Base-by-base conservation (phyloP, 129 eudicot genomes). In the Flaveria robusta region DNA sequence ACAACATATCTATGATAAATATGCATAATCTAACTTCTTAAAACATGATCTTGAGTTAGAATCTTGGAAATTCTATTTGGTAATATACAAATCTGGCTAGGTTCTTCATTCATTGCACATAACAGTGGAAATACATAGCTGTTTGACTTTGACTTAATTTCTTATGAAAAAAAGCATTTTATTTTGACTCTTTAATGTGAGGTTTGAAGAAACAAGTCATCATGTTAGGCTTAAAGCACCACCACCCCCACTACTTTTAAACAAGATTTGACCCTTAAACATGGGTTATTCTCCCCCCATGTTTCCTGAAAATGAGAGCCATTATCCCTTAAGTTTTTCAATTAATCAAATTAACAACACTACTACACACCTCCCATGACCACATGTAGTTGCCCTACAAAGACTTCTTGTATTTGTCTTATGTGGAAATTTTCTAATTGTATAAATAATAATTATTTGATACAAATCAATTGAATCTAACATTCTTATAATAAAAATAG, bases 321-420 rank as follows among this genome's bases (percentile, higher is more conserved):
- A 80, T 80, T 80, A 80, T 66, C 26, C 54, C 41, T 73, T 66
- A 52, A 80, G 55, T 37, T 50, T 52, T 74, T 74, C 52, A 54
- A 80, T 60, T 46, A 79, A 60, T 47, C 59, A 46, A 68, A 80
- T 66, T 52, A 65, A 73, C 26, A 80, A 66, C 62, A 55, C 62
- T 46, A 79, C 16, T 80, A 80, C 83, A 80, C 66, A 80, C 78
- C 69, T 72, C 83, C 83, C 79, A 73, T 80, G 42, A 80, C 37
- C 77, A 79, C 78, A 79, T 79, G 79, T 79, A 65, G 83, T 66
- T 24, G 83, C 55, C 31, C 6, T 42, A 39, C 34, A 50, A 72
- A 64, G 67, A 63, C 83, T 72, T 79, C 50, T 41, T 72, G 13
- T 14, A 6, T 63, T 65, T 72, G 66, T 72, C 22, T 72, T 72